These are phyloP conservation scores for Phytomonas francai DNA, from an alignment of 208 protist genomes.

Conservation along the genomic window DNA sequence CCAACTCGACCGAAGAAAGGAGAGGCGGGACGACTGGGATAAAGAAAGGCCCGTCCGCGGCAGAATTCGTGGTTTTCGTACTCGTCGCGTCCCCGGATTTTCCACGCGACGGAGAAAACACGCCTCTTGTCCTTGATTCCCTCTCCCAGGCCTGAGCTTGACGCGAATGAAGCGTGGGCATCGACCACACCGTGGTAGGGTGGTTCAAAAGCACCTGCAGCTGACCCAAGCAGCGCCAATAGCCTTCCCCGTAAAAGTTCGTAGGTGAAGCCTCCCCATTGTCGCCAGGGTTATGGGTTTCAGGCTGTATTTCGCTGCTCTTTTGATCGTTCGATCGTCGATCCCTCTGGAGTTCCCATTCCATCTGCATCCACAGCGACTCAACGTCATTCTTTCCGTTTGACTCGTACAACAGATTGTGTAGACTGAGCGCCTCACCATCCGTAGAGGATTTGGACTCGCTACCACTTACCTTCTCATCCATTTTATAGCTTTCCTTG, in stretches of 20 bases:
- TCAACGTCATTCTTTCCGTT: not conserved
- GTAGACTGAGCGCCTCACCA: not conserved
- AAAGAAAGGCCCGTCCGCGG: conserved; percentile 3
- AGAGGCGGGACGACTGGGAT: conserved; percentile 25
- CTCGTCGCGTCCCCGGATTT: not conserved
- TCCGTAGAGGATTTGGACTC: not conserved
- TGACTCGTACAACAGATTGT: not conserved
- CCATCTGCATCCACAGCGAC: not conserved
- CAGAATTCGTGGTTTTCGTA: not conserved
- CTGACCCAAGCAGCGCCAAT: conserved; percentile 15
- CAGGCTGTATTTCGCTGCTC: not conserved
- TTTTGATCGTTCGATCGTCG: not conserved
- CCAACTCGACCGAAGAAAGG: conserved; percentile 20
- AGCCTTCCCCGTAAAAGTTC: conserved; percentile 10
- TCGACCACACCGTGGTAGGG: conserved; percentile 8
- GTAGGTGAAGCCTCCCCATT: not conserved
- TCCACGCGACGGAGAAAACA: not conserved
- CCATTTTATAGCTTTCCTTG: not conserved
- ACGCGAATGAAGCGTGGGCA: conserved; percentile 17
- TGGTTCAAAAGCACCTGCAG: conserved; percentile 2
- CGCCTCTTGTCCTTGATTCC: not conserved
- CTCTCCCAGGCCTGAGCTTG: conserved; percentile 14
- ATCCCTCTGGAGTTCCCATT: not conserved
- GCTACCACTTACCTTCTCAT: not conserved
- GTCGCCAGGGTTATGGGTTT: not conserved